Evolutionary conservation across 2,329 filamentous ascomycete species (phyloP).

Genomic region (Diatrype stigma): DNA sequence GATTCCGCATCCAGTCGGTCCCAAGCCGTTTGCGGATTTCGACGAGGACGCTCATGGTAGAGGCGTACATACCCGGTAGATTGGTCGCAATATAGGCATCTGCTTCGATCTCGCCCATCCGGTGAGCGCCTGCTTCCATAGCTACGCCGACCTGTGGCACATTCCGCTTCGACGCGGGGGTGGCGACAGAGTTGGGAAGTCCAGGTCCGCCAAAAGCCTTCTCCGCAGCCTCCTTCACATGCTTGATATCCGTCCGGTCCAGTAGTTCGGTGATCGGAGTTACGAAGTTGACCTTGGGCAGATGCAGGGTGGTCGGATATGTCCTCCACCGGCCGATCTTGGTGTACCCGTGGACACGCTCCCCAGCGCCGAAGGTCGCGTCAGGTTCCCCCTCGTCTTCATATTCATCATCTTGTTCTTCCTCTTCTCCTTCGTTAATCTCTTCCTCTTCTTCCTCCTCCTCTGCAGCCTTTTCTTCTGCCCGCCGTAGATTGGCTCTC

Average conservation of each 20-base stretch:
- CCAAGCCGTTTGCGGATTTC: slow-evolving; percentile 73
- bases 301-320: slow-evolving; percentile 66
- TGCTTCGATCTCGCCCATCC: slow-evolving; percentile 71
- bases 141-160: slow-evolving; percentile 61
- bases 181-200: slow-evolving; percentile 73
- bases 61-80: slow-evolving; percentile 67
- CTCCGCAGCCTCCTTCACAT: slow-evolving; percentile 69
- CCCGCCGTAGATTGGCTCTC: slow-evolving; percentile 29
- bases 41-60: slow-evolving; percentile 62
- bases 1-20: slow-evolving; percentile 61
- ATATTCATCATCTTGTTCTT: slow-evolving; percentile 31
- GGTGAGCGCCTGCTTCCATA: slow-evolving; percentile 58
- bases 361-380: slow-evolving; percentile 31
- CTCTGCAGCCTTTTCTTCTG: slow-evolving; percentile 27
- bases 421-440: slow-evolving; percentile 27
- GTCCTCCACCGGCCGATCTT: slow-evolving; percentile 70
- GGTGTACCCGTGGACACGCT: slow-evolving; percentile 71
- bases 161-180: slow-evolving; percentile 53
- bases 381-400: slow-evolving; percentile 32
- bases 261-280: slow-evolving; percentile 68
- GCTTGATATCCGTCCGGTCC: slow-evolving; percentile 63
- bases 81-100: slow-evolving; percentile 68
- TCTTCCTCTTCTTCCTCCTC: slow-evolving; percentile 27
- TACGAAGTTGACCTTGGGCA: slow-evolving; percentile 67
- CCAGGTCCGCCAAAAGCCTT: slow-evolving; percentile 71